Base-by-base conservation (phyloP, 163 green algal genomes). In the Chlorella variabilis region DNA sequence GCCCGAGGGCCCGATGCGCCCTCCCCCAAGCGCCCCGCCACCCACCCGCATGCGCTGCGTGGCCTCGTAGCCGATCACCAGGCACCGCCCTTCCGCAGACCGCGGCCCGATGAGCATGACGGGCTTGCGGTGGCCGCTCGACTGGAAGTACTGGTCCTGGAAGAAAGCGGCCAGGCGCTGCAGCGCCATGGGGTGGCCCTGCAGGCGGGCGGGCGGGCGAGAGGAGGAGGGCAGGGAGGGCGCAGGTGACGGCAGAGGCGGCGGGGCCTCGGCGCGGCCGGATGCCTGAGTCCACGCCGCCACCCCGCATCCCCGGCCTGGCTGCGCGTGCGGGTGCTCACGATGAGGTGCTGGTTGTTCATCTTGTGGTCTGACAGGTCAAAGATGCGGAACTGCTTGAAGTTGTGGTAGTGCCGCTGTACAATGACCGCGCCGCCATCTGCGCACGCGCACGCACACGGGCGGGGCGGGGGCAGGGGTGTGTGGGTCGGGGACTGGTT, bases 121-220 rank as follows among this genome's bases (percentile, higher is more conserved):
- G 3, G 78, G 75, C 48, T 88, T 89, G 41, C 84, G 83, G 56
- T 59, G 54, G 54, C n/a, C 56, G 21, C 23, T 63, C 15, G 80
- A 31, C 48, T 77, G 70, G 36, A 71, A 83, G 68, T 88, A 36
- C 23, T 85, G 84, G 31, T 92, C 89, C 42, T 91, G 85, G 45
- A 93, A 87, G 80, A 93, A 93, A 66, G 81, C 66, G 23, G 86
- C 89, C 80, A 92, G 80, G 29, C 87, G 86, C 31, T 84, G 82
- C 65, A 93, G 67, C 18, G 89, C 78, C 78, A 88, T 83, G 66
- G 89, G 89, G 36, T 90, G 89, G 36, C 79, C 34, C 81, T 80
- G 74, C 71, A 49, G 6, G 41, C 2, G 38, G 33, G 33, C 9
- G 29, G 42, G 2, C 23, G 31, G 15, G 59, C 36, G 23, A 54